phyloP scores from a whole-genome alignment of 352 stramenopile genomes.

The Pythium apleroticum region DNA sequence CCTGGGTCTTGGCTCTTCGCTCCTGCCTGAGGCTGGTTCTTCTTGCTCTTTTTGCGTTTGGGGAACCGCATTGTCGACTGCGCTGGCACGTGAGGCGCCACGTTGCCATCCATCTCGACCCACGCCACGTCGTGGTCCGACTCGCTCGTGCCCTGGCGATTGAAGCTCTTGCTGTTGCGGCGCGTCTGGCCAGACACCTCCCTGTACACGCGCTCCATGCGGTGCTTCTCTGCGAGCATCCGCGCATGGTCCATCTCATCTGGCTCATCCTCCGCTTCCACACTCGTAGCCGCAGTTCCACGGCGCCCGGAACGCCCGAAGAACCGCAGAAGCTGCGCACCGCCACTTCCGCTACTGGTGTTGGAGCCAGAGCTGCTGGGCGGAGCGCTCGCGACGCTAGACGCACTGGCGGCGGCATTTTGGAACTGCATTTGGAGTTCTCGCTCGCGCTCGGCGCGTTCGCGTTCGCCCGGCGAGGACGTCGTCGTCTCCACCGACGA shows the following conservation, averaged over 20 bases:
- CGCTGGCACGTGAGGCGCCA: neutral
- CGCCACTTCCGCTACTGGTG: slow-evolving; percentile 9
- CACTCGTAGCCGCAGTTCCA: neutral
- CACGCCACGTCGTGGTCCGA: slow-evolving; percentile 25
- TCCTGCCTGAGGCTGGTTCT: slow-evolving; percentile 11
- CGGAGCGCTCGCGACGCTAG: neutral
- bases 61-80: slow-evolving; percentile 29
- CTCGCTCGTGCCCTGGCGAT: slow-evolving; percentile 19
- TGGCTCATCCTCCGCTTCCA: slow-evolving; percentile 1
- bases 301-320: slow-evolving; percentile 16
- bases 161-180: slow-evolving; percentile 20
- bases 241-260: slow-evolving; percentile 12
- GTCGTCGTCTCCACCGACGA: slow-evolving; percentile 7
- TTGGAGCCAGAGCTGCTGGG: neutral
- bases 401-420: neutral
- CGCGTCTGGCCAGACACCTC: slow-evolving; percentile 44
- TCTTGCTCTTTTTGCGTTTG: slow-evolving; percentile 23
- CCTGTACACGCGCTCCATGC: slow-evolving; percentile 56
- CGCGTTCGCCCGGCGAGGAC: slow-evolving; percentile 4
- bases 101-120: slow-evolving; percentile 31
- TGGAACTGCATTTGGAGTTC: neutral
- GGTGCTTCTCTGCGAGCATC: slow-evolving; percentile 31
- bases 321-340: slow-evolving; percentile 30
- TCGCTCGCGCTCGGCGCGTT: slow-evolving; percentile 7
- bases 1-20: neutral